A percentile compares a stretch with the other conserved stretches of the same genome.
phyloP scores from a whole-genome alignment of 2,329 filamentous ascomycete genomes.

The Aspergillus ochraceus region DNA sequence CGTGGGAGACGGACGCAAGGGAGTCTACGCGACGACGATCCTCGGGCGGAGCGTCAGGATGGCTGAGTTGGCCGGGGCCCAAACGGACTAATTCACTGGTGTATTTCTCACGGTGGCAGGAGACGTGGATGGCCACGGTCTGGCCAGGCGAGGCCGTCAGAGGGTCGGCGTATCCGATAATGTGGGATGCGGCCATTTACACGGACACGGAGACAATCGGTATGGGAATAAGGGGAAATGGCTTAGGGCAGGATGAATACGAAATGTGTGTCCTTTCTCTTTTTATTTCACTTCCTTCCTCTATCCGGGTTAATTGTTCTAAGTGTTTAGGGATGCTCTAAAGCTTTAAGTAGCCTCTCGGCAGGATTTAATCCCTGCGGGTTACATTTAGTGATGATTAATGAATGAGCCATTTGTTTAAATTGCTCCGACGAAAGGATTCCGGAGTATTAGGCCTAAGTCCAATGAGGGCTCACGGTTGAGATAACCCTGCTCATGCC shows the following conservation, averaged over 20 bases:
- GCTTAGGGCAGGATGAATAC: background rate
- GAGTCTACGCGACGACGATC: background rate
- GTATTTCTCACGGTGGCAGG: background rate
- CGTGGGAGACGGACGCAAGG: background rate
- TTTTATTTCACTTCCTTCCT: background rate
- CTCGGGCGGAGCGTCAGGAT: background rate
- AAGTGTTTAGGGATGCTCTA: background rate
- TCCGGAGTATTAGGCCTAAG: background rate
- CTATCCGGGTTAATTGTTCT: background rate
- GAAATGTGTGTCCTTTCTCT: background rate
- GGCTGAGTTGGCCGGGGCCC: background rate
- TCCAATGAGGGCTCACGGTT: background rate
- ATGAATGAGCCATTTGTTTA: background rate
- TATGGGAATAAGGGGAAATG: background rate
- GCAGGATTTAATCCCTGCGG: background rate
- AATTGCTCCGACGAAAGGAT: background rate
- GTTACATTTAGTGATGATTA: background rate
- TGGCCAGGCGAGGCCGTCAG: constrained; percentile 3
- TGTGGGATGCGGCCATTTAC: constrained; percentile 3
- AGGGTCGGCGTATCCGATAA: constrained; percentile 8
- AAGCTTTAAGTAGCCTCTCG: background rate
- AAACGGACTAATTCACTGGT: background rate
- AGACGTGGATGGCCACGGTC: constrained; percentile 1
- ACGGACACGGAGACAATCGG: background rate
- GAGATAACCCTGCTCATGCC: background rate